Evolutionary conservation across 2,329 filamentous ascomycete species (phyloP), one percentile per base, ranked within the genome.

Genomic region (Epichloe sp.): DNA sequence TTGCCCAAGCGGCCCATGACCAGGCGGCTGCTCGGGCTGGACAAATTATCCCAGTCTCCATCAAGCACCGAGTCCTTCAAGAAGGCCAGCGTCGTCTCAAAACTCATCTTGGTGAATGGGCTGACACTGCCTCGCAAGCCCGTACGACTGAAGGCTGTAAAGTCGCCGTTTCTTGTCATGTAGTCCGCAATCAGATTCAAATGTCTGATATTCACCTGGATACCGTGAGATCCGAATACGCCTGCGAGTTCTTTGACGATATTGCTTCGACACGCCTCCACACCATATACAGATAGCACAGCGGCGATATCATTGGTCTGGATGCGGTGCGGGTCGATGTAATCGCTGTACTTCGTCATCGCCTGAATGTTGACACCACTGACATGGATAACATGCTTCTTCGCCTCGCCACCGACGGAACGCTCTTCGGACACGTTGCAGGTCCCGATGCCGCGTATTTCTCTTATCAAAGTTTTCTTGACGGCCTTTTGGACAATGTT

Each of bases 91-190:
- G 93, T 98, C 4, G 93, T 98, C 77, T 98, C 93, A 71, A 97
- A 98, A 67, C 88, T 95, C 91, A 97, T 97, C 77, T 97, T 97
- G 70, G 93, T 91, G 60, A 98, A 91, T 0, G 93, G 89, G 58
- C 84, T 90, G 31, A 91, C 84, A 62, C 88, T 90, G 57, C 86
- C 83, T 63, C 82, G 83, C 54, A 98, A 74, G 1, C 91, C 93
- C 63, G 87, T 94, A 47, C 93, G 85, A 69, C 88, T 95, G 72
- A 98, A 98, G 1, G 93, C 84, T 46, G 83, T 86, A 71, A 94
- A 98, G 2, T 81, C 83, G 57, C 93, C 93, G 53, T 83, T 84
- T 49, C 91, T 80, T n/a, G 93, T 98, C 93, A 98, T 98, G 67
- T 88, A 88, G 67, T 98, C 93, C 45, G 86, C 91, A 60, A 98